These are phyloP conservation scores for Avicennia marina DNA, from an alignment of 257 asterid genomes.

Conservation along the genomic window DNA sequence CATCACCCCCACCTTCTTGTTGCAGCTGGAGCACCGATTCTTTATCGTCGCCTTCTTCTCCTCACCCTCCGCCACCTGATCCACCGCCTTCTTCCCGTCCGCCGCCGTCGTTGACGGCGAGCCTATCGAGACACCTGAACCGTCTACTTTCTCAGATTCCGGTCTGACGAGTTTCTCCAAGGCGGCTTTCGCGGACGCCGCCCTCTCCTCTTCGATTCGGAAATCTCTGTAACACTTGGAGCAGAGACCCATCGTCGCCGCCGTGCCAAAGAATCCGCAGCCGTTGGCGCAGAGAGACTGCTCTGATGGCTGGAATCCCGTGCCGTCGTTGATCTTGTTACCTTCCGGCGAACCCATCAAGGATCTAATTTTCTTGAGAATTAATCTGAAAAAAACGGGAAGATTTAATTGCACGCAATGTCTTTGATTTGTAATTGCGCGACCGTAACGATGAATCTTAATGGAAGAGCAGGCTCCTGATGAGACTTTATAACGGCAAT, in stretches of 20 bases:
- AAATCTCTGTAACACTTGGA: constrained; percentile 41
- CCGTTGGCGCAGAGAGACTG: constrained; percentile 37
- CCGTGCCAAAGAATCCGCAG: constrained; percentile 50
- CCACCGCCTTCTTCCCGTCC: background rate
- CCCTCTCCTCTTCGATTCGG: constrained; percentile 29
- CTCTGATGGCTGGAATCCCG: constrained; percentile 36
- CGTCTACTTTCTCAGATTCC: background rate
- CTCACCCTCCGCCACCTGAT: background rate
- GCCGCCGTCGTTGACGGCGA: background rate
- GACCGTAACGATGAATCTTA: background rate
- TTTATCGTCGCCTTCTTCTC: background rate
- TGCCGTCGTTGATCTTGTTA: constrained; percentile 31
- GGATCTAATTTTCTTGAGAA: background rate
- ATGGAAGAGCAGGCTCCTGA: no score
- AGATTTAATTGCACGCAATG: constrained; percentile 5
- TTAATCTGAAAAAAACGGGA: background rate
- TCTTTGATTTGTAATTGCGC: background rate
- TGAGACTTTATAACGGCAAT: background rate
- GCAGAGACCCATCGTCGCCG: constrained; percentile 45
- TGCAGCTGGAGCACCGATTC: constrained; percentile 36
- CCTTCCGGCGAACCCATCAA: constrained; percentile 38
- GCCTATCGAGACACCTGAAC: background rate
- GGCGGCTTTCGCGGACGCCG: constrained; percentile 30
- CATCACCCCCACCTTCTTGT: constrained; percentile 38
- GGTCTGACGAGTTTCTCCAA: constrained; percentile 25